Evolutionary conservation across 768 basidiomycete genomes (phyloP).

Genomic region (Strobilomyces echinocephalus): DNA sequence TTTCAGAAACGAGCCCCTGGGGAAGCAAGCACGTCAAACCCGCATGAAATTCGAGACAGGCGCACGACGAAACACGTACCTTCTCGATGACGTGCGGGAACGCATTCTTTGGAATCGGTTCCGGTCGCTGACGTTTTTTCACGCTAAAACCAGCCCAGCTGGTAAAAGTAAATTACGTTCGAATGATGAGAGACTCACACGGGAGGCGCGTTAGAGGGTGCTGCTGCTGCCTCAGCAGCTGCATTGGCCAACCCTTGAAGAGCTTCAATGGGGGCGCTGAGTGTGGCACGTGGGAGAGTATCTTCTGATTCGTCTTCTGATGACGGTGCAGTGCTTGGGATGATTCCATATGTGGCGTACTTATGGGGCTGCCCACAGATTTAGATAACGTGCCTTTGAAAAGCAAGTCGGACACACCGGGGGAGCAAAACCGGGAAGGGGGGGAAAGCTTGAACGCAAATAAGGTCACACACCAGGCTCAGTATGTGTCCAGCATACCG

Average conservation of each 20-base stretch:
- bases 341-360: conserved; percentile 87
- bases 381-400: conserved; percentile 16
- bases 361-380: conserved; percentile 63
- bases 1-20: conserved; percentile 79
- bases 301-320: conserved; percentile 93
- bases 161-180: not conserved
- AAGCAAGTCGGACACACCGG: conserved; percentile 49
- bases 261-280: conserved; percentile 93
- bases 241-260: conserved; percentile 92
- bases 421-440: conserved; percentile 87
- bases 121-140: conserved; percentile 80
- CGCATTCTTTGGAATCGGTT: conserved; percentile 78
- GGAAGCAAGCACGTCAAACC: not conserved
- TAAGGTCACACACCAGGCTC: conserved; percentile 20
- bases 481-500: conserved; percentile 32
- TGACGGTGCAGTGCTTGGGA: conserved; percentile 76
- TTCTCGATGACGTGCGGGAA: conserved; percentile 90
- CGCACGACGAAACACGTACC: conserved; percentile 32
- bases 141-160: conserved; percentile 31
- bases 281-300: conserved; percentile 72
- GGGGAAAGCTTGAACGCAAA: conserved; percentile 58
- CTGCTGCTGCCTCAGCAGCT: conserved; percentile 88
- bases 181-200: conserved; percentile 36
- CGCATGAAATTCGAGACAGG: not conserved
- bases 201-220: conserved; percentile 58